Evolutionary conservation across 495 filamentous ascomycete species (phyloP).

Genomic region (Xylaria grammica): DNA sequence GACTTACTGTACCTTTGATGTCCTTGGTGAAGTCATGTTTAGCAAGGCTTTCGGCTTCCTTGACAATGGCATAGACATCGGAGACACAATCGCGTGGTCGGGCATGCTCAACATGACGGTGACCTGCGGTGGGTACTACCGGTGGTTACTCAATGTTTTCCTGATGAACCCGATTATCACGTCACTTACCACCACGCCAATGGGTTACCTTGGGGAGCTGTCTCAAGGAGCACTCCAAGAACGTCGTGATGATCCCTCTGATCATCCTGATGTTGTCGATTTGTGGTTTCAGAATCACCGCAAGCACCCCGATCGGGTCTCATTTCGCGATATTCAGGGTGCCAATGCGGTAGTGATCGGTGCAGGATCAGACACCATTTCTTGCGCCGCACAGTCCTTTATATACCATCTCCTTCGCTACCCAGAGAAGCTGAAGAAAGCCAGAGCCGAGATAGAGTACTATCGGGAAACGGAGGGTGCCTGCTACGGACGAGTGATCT

Average conservation of each 20-base stretch:
- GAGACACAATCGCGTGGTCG: slow-evolving; percentile 38
- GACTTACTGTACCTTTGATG: slow-evolving; percentile 46
- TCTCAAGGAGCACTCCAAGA: slow-evolving; percentile 42
- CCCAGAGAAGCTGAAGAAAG: slow-evolving; percentile 37
- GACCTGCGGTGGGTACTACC: slow-evolving; percentile 46
- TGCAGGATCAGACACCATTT: slow-evolving; percentile 54
- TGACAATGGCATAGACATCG: slow-evolving; percentile 45
- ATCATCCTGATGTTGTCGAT: slow-evolving; percentile 45
- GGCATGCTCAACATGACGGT: slow-evolving; percentile 28
- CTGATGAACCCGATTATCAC: slow-evolving; percentile 51
- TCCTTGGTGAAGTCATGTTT: slow-evolving; percentile 40
- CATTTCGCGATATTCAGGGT: slow-evolving; percentile 45
- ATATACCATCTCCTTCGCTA: slow-evolving; percentile 38
- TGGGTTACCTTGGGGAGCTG: slow-evolving; percentile 50
- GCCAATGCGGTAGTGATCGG: slow-evolving; percentile 47
- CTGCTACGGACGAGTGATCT: slow-evolving; percentile 48
- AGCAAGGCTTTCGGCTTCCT: slow-evolving; percentile 49
- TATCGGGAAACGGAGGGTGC: slow-evolving; percentile 35
- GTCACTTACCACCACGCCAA: slow-evolving; percentile 45
- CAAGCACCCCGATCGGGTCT: slow-evolving; percentile 47
- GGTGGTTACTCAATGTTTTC: slow-evolving; percentile 44
- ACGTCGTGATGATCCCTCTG: slow-evolving; percentile 43
- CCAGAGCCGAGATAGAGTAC: slow-evolving; percentile 44
- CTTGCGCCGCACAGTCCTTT: slow-evolving; percentile 45
- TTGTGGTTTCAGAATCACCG: slow-evolving; percentile 47